Percentiles rank a stretch among this genome's conserved stretches.
Evolutionary conservation across 345 rosid genomes (phyloP).

Genomic region (Eucalyptus polybractea): DNA sequence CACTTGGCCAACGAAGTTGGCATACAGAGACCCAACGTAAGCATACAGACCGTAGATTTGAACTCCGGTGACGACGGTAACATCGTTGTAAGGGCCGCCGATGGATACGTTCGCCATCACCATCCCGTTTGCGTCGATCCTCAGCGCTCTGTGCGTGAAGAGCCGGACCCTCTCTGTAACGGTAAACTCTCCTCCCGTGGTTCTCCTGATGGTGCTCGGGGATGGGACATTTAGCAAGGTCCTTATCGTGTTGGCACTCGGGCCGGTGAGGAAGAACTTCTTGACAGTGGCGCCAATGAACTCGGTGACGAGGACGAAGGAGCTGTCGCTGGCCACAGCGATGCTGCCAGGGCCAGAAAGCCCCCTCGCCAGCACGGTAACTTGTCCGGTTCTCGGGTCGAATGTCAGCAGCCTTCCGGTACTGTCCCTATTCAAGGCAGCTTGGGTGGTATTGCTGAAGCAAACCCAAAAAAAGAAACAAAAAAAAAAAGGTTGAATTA

Average conservation of each 20-base stretch:
- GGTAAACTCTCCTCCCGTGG: not conserved
- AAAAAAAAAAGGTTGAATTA: no score
- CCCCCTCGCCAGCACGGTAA: not conserved
- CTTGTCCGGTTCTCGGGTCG: not conserved
- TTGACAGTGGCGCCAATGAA: not conserved
- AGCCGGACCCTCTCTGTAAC: not conserved
- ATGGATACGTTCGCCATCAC: not conserved
- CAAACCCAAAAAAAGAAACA: not conserved
- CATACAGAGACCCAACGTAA: not conserved
- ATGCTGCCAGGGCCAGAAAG: not conserved
- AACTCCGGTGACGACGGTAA: not conserved
- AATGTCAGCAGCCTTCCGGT: not conserved
- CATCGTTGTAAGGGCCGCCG: not conserved
- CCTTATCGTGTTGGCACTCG: not conserved
- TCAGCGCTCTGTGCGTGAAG: not conserved
- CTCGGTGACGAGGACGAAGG: not conserved
- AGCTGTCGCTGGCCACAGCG: not conserved
- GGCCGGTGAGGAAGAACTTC: not conserved
- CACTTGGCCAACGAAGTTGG: not conserved
- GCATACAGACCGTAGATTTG: not conserved
- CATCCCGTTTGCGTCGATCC: not conserved
- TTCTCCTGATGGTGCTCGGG: not conserved
- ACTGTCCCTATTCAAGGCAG: not conserved
- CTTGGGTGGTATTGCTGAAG: not conserved
- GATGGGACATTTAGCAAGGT: not conserved